Percentiles rank a stretch among this genome's conserved stretches.
Evolutionary conservation across 768 basidiomycete species (phyloP).

Genomic region (Nevesoporus exiguus): DNA sequence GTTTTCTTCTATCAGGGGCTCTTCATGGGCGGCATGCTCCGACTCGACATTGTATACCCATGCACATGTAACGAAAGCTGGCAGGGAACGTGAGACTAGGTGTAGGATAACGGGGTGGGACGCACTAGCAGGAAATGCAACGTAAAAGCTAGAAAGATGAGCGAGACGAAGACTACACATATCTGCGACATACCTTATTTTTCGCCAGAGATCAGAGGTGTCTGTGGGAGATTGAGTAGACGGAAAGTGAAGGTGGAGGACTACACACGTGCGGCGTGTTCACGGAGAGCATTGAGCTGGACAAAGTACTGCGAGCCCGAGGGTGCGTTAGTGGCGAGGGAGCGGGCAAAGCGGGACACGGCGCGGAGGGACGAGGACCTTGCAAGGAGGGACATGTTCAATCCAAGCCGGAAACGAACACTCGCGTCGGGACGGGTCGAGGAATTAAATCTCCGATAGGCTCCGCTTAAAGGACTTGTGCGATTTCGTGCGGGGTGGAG

Average conservation of each 20-base stretch:
- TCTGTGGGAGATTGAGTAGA: slow-evolving; percentile 40
- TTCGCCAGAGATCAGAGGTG: slow-evolving; percentile 79
- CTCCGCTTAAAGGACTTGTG: slow-evolving; percentile 32
- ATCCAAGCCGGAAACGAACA: slow-evolving; percentile 8
- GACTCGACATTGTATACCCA: slow-evolving; percentile 53
- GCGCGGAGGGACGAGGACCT: slow-evolving; percentile 45
- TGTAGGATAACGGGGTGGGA: slow-evolving; percentile 13
- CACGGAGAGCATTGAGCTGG: slow-evolving; percentile 53
- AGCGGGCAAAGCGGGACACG: slow-evolving; percentile 31
- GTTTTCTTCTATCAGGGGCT: slow-evolving; percentile 70
- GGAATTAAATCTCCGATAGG: slow-evolving; percentile 21
- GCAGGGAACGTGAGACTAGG: slow-evolving; percentile 11
- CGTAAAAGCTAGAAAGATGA: slow-evolving; percentile 54
- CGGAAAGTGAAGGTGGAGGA: slow-evolving; percentile 5
- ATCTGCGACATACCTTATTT: slow-evolving; percentile 62
- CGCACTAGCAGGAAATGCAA: slow-evolving; percentile 73
- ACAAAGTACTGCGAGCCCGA: slow-evolving; percentile 43
- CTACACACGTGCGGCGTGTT: slow-evolving; percentile 61
- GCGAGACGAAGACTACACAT: background rate
- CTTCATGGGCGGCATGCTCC: slow-evolving; percentile 68
- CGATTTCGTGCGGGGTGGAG: slow-evolving; percentile 34
- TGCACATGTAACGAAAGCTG: slow-evolving; percentile 26
- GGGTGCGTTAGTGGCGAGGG: slow-evolving; percentile 40
- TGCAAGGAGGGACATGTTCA: slow-evolving; percentile 48
- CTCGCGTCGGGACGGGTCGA: slow-evolving; percentile 26